phyloP scores from a whole-genome alignment of 2,329 filamentous ascomycete species.

The Aaosphaeria pasadenensis region DNA sequence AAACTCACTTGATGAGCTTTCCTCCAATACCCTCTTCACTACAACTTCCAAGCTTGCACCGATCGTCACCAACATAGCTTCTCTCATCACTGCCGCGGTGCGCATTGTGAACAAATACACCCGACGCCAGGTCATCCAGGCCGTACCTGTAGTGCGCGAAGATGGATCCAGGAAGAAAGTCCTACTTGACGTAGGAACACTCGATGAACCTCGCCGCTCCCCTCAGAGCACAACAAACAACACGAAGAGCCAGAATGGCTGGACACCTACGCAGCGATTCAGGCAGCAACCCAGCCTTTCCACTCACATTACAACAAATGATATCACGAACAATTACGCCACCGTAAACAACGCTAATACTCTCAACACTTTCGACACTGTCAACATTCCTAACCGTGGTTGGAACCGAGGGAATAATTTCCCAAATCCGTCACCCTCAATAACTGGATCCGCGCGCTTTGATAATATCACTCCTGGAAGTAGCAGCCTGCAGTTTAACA shows the following conservation, averaged over 20 bases:
- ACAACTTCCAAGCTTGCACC: background rate
- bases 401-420: too few species aligned
- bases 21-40: background rate
- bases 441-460: too few species aligned
- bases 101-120: slow-evolving; percentile 10
- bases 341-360: too few species aligned
- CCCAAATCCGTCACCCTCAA: too few species aligned
- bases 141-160: slow-evolving; percentile 13
- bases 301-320: too few species aligned
- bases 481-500: too few species aligned
- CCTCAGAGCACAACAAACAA: background rate
- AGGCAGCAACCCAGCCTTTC: too few species aligned
- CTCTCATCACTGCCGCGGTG: slow-evolving; percentile 10
- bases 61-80: slow-evolving; percentile 7
- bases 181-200: slow-evolving; percentile 20
- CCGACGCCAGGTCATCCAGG: slow-evolving; percentile 16
- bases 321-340: too few species aligned
- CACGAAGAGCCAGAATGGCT: background rate
- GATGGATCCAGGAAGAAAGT: slow-evolving; percentile 28
- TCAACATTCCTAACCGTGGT: too few species aligned
- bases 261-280: too few species aligned
- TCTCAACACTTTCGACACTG: too few species aligned
- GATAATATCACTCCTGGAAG: too few species aligned
- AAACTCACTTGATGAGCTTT: background rate
- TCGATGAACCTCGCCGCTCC: background rate